A percentile compares a stretch with the other conserved stretches of the same genome.
Evolutionary conservation across 2,329 filamentous ascomycete species (phyloP).

Genomic region (Fusarium paranaense): DNA sequence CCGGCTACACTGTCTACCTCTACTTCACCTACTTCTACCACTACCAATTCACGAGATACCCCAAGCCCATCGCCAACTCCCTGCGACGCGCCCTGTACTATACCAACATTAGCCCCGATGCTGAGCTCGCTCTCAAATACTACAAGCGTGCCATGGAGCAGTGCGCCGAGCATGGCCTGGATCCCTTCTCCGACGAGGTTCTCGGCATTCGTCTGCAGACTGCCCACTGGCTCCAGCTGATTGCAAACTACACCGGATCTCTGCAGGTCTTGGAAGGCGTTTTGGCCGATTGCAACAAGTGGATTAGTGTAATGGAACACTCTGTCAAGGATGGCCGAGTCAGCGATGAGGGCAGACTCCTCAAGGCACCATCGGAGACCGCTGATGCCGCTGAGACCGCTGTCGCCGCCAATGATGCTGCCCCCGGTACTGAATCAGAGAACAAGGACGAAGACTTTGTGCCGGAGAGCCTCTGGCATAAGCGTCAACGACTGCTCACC

Average conservation of each 20-base stretch:
- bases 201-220: slow-evolving; percentile 89
- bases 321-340: slow-evolving; percentile 60
- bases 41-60: slow-evolving; percentile 68
- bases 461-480: slow-evolving; percentile 64
- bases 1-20: slow-evolving; percentile 49
- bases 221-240: slow-evolving; percentile 82
- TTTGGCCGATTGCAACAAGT: slow-evolving; percentile 73
- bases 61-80: slow-evolving; percentile 78
- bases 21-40: slow-evolving; percentile 69
- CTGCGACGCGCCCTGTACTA: slow-evolving; percentile 89
- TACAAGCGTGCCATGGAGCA: slow-evolving; percentile 83
- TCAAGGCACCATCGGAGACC: slow-evolving; percentile 30
- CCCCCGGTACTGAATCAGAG: slow-evolving; percentile 29
- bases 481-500: slow-evolving; percentile 75
- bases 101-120: slow-evolving; percentile 80
- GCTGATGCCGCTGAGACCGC: background rate
- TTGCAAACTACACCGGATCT: slow-evolving; percentile 75
- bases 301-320: slow-evolving; percentile 68
- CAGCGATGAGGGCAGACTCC: slow-evolving; percentile 53
- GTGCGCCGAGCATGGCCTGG: slow-evolving; percentile 79
- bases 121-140: slow-evolving; percentile 82
- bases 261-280: slow-evolving; percentile 84
- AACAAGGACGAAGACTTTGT: slow-evolving; percentile 42
- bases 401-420: background rate
- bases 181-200: slow-evolving; percentile 91